A percentile compares a stretch with the other conserved stretches of the same genome.
Conservation (phyloP, 192 early-diverging fungal species). For the Funneliformis mosseae region DNA sequence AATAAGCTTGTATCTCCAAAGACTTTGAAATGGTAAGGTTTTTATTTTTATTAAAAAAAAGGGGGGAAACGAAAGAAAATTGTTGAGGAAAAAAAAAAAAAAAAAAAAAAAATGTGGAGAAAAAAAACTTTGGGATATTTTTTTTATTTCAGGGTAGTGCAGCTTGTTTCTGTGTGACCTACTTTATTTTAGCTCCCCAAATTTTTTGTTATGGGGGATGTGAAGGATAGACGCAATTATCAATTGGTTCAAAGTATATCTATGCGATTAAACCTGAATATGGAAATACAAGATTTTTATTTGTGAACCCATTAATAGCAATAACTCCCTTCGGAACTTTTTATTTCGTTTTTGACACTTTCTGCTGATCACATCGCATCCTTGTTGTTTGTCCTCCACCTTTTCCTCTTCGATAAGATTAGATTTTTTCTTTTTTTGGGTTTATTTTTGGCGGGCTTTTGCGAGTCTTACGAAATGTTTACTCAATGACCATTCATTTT, state of each 20-base stretch:
- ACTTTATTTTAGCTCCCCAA: background rate
- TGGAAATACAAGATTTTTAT: too few species aligned
- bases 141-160: background rate
- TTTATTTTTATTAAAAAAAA: background rate
- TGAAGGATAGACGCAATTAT: too few species aligned
- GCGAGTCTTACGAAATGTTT: too few species aligned
- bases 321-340: too few species aligned
- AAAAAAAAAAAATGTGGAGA: too few species aligned
- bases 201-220: background rate
- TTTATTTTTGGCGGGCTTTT: too few species aligned
- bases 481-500: too few species aligned
- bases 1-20: slow-evolving; percentile 21
- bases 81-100: background rate
- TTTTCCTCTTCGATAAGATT: background rate
- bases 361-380: background rate
- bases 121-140: background rate
- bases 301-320: too few species aligned
- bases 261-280: too few species aligned
- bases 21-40: slow-evolving; percentile 33
- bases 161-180: background rate
- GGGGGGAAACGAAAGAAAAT: background rate
- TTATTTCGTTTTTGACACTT: too few species aligned
- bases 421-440: background rate
- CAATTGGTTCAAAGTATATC: too few species aligned
- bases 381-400: background rate